These are phyloP conservation scores for Carex parvula DNA, from an alignment of 176 grass and related monocot species.

Conservation along the genomic window DNA sequence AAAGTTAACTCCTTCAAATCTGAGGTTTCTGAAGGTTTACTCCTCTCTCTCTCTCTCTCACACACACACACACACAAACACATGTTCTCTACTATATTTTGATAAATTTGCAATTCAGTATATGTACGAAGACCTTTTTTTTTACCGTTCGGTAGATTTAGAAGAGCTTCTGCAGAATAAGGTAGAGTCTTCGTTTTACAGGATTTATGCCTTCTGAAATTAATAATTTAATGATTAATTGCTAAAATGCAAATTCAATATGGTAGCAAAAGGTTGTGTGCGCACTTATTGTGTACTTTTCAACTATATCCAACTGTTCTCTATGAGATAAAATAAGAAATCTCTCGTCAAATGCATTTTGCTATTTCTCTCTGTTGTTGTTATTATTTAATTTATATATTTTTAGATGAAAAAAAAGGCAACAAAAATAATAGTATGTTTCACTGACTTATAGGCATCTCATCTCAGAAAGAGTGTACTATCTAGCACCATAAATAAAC, in stretches of 20 bases:
- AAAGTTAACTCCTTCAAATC: slow-evolving; percentile 37
- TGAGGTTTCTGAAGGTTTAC: slow-evolving; percentile 45
- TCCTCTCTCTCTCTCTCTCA: not conserved
- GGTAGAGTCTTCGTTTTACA: not conserved
- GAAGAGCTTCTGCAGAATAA: not conserved
- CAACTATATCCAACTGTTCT: not conserved
- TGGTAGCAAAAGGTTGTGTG: not conserved
- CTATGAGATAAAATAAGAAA: not conserved
- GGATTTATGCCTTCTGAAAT: not conserved
- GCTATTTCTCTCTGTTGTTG: not conserved
- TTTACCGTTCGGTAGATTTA: not conserved
- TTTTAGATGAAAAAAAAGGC: not conserved
- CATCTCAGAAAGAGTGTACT: not conserved
- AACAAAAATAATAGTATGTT: not conserved
- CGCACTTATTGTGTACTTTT: not conserved
- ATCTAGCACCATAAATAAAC: not conserved
- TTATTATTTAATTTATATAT: not conserved
- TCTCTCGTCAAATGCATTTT: not conserved
- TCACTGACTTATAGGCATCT: not conserved
- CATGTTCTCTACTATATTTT: not conserved
- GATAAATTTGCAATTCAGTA: not conserved
- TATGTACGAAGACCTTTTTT: not conserved
- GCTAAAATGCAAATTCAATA: not conserved
- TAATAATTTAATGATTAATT: not conserved
- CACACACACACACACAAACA: not conserved